These are phyloP conservation scores for Hypoxylon sp. DNA, from an alignment of 2,329 filamentous ascomycete species.

Conservation along the genomic window DNA sequence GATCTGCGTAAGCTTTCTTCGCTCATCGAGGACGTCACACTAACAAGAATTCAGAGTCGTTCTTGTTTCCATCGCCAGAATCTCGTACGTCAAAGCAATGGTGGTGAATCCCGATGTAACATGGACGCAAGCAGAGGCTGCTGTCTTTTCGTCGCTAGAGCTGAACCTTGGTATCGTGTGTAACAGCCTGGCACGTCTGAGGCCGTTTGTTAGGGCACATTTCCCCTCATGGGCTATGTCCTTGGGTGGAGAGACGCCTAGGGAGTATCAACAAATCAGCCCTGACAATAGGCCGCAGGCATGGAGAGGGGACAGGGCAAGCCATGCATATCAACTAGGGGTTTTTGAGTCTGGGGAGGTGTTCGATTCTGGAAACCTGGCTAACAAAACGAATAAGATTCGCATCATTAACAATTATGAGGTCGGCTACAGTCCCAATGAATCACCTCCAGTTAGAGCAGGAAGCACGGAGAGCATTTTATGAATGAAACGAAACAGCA, in stretches of 20 bases:
- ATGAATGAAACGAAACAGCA: background rate
- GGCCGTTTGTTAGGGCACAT: conserved; percentile 14
- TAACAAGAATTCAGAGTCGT: conserved; percentile 13
- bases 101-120: conserved; percentile 10
- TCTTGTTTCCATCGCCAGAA: conserved; percentile 18
- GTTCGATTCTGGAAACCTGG: background rate
- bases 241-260: background rate
- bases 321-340: conserved; percentile 9
- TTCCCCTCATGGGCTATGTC: conserved; percentile 14
- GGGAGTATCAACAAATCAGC: background rate
- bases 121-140: conserved; percentile 17
- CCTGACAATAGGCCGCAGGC: background rate
- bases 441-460: background rate
- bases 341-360: background rate
- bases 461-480: conserved; percentile 21
- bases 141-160: conserved; percentile 17
- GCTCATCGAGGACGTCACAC: background rate
- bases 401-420: conserved; percentile 10
- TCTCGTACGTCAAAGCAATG: conserved; percentile 20
- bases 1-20: conserved; percentile 16
- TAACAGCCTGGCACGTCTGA: conserved; percentile 16
- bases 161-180: conserved; percentile 23
- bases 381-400: background rate
- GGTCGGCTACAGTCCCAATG: conserved; percentile 10
- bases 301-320: conserved; percentile 10